Evolutionary conservation across 768 basidiomycete species (phyloP).

Genomic region (Trametes punicea): DNA sequence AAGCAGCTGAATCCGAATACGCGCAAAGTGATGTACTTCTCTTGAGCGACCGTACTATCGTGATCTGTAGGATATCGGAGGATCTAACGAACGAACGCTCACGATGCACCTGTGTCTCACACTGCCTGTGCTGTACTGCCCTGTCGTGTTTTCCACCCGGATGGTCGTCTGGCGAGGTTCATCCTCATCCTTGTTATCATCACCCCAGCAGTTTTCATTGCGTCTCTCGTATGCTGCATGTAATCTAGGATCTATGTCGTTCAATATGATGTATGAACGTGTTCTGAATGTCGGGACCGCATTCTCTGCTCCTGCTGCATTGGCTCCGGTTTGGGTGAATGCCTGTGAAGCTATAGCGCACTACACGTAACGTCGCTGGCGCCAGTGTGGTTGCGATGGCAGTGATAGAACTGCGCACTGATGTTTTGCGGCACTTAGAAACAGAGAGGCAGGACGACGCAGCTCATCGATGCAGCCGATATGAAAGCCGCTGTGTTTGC

Average conservation of each 20-base stretch:
- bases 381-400: background rate
- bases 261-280: background rate
- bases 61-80: background rate
- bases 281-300: background rate
- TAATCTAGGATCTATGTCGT: background rate
- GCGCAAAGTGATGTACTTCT: constrained; percentile 37
- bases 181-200: background rate
- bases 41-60: constrained; percentile 19
- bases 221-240: background rate
- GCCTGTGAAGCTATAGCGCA: too few species aligned
- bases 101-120: background rate
- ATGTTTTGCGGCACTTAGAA: background rate
- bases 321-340: background rate
- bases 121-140: background rate
- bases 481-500: constrained; percentile 11
- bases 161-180: background rate
- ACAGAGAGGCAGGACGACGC: background rate
- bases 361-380: too few species aligned
- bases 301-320: background rate
- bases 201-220: background rate
- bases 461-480: constrained; percentile 3
- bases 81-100: background rate
- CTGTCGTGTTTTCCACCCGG: background rate
- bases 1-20: constrained; percentile 53
- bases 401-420: background rate